Evolutionary conservation across 202 grass and related monocot genomes (phyloP).

Genomic region (Elaeis oleifera): DNA sequence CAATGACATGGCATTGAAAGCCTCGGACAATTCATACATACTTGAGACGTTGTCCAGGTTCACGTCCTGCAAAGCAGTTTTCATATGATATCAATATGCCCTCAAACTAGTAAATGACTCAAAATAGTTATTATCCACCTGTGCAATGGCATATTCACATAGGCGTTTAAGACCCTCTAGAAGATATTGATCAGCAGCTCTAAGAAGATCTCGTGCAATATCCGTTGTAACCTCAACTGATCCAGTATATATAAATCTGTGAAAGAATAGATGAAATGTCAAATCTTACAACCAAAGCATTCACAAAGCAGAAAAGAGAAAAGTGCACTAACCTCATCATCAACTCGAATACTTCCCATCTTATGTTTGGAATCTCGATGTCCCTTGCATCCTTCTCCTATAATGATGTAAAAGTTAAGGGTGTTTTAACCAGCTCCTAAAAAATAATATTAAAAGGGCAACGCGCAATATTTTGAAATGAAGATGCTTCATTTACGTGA

Average conservation of each 20-base stretch:
- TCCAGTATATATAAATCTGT: conserved; percentile 96
- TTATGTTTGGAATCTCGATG: conserved; percentile 98
- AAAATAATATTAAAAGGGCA: too few relatives aligned
- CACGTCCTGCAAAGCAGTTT: conserved; percentile 40
- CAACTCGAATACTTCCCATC: conserved; percentile 84
- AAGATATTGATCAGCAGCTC: conserved; percentile 94
- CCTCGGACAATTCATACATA: conserved; percentile 97
- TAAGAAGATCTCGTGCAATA: conserved; percentile 87
- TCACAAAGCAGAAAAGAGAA: neutral
- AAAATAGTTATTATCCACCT: conserved; percentile 44
- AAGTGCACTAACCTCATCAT: conserved; percentile 79
- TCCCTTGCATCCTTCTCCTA: conserved; percentile 99
- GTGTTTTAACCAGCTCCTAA: neutral
- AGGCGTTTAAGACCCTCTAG: conserved; percentile 93
- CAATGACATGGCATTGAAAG: conserved; percentile 86
- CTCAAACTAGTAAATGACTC: conserved; percentile 11
- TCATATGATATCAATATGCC: neutral
- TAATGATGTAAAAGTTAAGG: neutral
- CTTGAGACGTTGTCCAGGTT: conserved; percentile 76
- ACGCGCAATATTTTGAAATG: too few relatives aligned
- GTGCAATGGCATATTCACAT: conserved; percentile 88
- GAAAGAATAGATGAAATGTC: conserved; percentile 20
- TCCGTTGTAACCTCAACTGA: conserved; percentile 70
- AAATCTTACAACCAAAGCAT: neutral
- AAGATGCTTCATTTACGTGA: too few relatives aligned